Base-by-base conservation (phyloP, 2,329 filamentous ascomycete species). In the Lecanicillium sp. region DNA sequence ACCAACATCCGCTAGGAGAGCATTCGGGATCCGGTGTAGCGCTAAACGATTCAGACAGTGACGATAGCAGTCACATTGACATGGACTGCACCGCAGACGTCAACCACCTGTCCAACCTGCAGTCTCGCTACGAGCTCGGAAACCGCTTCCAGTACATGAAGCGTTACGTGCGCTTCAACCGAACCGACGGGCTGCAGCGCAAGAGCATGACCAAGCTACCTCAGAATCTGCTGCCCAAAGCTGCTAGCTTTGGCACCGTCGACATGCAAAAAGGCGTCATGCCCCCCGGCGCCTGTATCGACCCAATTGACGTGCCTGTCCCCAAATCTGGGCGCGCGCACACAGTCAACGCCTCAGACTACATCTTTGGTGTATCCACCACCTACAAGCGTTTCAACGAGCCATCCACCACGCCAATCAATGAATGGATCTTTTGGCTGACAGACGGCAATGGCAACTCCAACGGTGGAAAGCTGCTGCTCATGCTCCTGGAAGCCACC, bases 351-450 rank as follows among this genome's bases (percentile, higher is more conserved):
- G 64, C 71, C 9, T 71, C 70, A 28, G 70, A 74, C 43, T 73
- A 76, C 53, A 68, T 77, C 53, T 77, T 77, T 44, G 73, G 73
- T 29, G 70, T 78, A 5, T 77, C 73, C 1, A 77, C 73, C 8
- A 75, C 72, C 3, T 76, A 71, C 57, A 61, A 68, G 46, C 61
- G 72, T 41, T 70, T 78, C 48, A 70, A 59, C 49, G 67, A 73
- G 45, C 57, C 64, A 1, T 62, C 63, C 38, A 75, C 68, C 3
- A 70, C 62, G 37, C 70, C 72, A 0, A 67, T 76, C 36, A 68
- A 70, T 44, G 73, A 78, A 51, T 78, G 74, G 74, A 65, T 69
- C 5, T 75, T 71, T 54, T 78, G 73, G 73, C 60, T 78, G 43
- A 77, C 73, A 3, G 70, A 78, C 49, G 67, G 70, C 42, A 63